Evolutionary conservation across 2,329 filamentous ascomycete genomes (phyloP).

Genomic region (Tympanopsis confertula): DNA sequence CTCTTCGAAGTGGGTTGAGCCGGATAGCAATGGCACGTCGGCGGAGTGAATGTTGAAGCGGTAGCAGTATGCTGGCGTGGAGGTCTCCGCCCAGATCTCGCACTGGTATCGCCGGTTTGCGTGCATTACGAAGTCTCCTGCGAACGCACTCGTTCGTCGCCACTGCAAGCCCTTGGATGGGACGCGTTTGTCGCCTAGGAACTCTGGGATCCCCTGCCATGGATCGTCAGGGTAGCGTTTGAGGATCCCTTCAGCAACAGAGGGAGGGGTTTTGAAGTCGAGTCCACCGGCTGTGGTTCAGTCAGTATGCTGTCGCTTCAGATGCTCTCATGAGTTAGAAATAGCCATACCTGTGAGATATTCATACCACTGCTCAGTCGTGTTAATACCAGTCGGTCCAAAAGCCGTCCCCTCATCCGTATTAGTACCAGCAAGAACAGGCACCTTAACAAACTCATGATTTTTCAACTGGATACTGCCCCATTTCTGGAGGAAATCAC

Average conservation of each 20-base stretch:
- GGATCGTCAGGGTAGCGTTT: slow-evolving; percentile 37
- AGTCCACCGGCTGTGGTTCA: slow-evolving; percentile 2
- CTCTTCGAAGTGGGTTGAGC: slow-evolving; percentile 30
- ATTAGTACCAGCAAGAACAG: slow-evolving; percentile 52
- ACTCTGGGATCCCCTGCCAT: slow-evolving; percentile 31
- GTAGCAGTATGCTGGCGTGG: slow-evolving; percentile 20
- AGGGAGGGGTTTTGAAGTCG: slow-evolving; percentile 6
- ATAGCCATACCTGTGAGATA: slow-evolving; percentile 18
- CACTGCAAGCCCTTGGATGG: slow-evolving; percentile 30
- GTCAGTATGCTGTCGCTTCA: too few relatives aligned
- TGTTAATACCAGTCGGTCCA: slow-evolving; percentile 38
- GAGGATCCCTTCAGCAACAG: slow-evolving; percentile 21
- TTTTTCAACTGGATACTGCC: slow-evolving; percentile 38
- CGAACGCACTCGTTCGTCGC: slow-evolving; percentile 39
- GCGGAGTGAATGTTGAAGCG: slow-evolving; percentile 28
- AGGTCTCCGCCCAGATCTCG: slow-evolving; percentile 31
- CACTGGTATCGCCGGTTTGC: slow-evolving; percentile 40
- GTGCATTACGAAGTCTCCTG: slow-evolving; percentile 42
- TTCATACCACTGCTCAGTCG: slow-evolving; percentile 34
- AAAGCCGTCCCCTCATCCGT: slow-evolving; percentile 54
- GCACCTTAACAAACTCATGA: slow-evolving; percentile 51
- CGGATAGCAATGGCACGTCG: slow-evolving; percentile 10
- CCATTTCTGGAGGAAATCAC: slow-evolving; percentile 39
- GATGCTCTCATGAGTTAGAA: too few relatives aligned
- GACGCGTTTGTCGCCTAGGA: slow-evolving; percentile 18